Percentiles rank a stretch among this genome's conserved stretches.
These are phyloP conservation scores for Chiua virens DNA, from an alignment of 768 basidiomycete genomes.

Conservation along the genomic window DNA sequence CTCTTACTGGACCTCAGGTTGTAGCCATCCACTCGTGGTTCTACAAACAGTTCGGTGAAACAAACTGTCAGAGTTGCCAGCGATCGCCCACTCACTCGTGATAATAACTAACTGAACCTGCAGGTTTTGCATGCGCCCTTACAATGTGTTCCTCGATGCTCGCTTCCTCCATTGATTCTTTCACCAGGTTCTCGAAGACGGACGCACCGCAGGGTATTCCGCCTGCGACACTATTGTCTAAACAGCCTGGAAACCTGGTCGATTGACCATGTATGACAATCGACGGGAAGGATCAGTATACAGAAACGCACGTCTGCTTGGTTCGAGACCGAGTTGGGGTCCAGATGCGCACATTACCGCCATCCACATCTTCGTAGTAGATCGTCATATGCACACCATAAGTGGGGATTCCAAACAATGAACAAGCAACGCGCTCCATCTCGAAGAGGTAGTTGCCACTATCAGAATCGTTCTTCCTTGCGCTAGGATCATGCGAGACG, in stretches of 20 bases:
- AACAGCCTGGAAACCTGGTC: constrained; percentile 73
- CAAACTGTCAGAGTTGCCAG: background rate
- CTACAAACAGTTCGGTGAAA: constrained; percentile 9
- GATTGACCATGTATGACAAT: background rate
- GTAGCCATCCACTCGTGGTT: constrained; percentile 56
- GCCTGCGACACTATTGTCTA: constrained; percentile 92
- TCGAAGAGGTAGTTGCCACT: constrained; percentile 72
- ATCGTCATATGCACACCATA: constrained; percentile 92
- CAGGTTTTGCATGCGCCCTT: constrained; percentile 52
- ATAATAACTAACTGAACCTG: constrained; percentile 82
- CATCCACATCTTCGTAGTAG: constrained; percentile 45
- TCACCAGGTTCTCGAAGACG: constrained; percentile 73
- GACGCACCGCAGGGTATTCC: constrained; percentile 83
- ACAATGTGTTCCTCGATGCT: constrained; percentile 71
- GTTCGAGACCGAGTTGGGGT: constrained; percentile 81
- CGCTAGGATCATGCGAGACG: constrained; percentile 34
- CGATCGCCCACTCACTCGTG: constrained; percentile 50
- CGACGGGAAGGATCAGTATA: background rate
- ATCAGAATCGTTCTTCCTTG: constrained; percentile 33
- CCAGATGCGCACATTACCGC: constrained; percentile 62
- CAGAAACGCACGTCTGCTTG: constrained; percentile 76
- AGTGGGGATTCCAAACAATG: constrained; percentile 86
- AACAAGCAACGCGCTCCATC: constrained; percentile 87
- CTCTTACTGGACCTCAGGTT: constrained; percentile 81
- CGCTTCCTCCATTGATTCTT: constrained; percentile 94